Base-by-base conservation (phyloP, 192 early-diverging fungal genomes). In the Phycomyces blakesleeanus region DNA sequence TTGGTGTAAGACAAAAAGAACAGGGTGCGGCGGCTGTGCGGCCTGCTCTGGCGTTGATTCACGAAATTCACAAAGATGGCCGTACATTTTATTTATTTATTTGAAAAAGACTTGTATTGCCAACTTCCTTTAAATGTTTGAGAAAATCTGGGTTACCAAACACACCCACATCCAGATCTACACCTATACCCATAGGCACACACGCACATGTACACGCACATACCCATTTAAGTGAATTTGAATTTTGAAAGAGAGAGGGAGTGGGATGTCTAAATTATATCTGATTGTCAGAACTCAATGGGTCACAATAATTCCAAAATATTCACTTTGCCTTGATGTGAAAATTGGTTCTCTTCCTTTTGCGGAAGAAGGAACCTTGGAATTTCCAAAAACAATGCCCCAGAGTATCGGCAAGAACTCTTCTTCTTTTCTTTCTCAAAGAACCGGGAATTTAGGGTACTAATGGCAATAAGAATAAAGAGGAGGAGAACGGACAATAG, bases 81-180 rank as follows among this genome's bases (percentile, higher is more conserved):
- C 18, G 25, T 68, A 68, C 14, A 39, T 29, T 38, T 68, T 59
- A 50, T 49, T n/a, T n/a, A n/a, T n/a, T n/a, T n/a, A n/a, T n/a
- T n/a, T n/a, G n/a, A 68, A 25, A 26, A 68, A 68, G 40, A 62
- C 67, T 22, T 68, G 52, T 10, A 68, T 54, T 3, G 67, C 59
- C 26, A 53, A 25, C 4, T n/a, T 61, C 25, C 29, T 41, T 55
- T 4, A 68, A n/a, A 9, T 40, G 24, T 6, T 20, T 42, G 29
- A 56, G 16, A n/a, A 62, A 51, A 0, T 57, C 44, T 2, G 12
- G 54, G 67, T 15, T 68, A 39, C 1, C 9, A 7, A 3, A 68
- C 6, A 51, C 54, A 21, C 24, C 21, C 39, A 40, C 47, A n/a
- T n/a, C n/a, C n/a, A n/a, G n/a, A n/a, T n/a, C n/a, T n/a, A n/a